Evolutionary conservation across 2,329 filamentous ascomycete genomes (phyloP), one percentile per base, ranked within the genome.

Genomic region (Claviceps maximensis): DNA sequence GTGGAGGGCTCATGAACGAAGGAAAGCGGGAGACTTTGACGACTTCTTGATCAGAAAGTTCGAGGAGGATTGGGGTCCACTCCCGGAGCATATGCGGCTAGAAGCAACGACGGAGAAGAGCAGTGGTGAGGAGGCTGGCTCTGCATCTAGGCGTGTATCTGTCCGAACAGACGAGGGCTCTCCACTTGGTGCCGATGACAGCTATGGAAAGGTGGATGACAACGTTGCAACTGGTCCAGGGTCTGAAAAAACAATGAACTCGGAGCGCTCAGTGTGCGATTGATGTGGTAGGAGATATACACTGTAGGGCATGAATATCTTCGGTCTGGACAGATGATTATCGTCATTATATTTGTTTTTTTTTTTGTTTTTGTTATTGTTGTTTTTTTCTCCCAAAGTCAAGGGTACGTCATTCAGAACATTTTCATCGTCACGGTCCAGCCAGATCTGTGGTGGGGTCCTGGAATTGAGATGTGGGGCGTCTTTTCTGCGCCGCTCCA

Each of bases 11-110:
- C 75, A 79, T 55, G 67, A 70, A 52, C 67, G 70, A 59, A 73
- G 77, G 53, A 67, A 65, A 50, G 60, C 65, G 1, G 78, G 78
- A 4, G 67, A 74, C 2, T 81, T 78, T 55, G 71, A 79, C 54
- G 70, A 71, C 3, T 73, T 70, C 50, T 63, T 77, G 31, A 62
- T 67, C 10, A 59, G 63, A 2, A 70, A 70, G 51, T 76, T 80
- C 53, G 66, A 72, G 58, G 62, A 68, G 2, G 71, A 73, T 27
- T 81, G 77, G 77, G 69, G 62, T 0, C 58, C 69, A 51, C 57
- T 76, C 48, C 72, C 72, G 0, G 60, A 61, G 15, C 63, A 61
- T 33, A 57, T 66, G 54, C 63, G 59, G 25, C 38, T 25, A n/a
- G 47, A 44, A 42, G 55, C 49, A 15, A 19, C 17, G 53, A 45